These are phyloP conservation scores for Curvularia hawaiiensis DNA, from an alignment of 2,329 filamentous ascomycete species.

Conservation along the genomic window DNA sequence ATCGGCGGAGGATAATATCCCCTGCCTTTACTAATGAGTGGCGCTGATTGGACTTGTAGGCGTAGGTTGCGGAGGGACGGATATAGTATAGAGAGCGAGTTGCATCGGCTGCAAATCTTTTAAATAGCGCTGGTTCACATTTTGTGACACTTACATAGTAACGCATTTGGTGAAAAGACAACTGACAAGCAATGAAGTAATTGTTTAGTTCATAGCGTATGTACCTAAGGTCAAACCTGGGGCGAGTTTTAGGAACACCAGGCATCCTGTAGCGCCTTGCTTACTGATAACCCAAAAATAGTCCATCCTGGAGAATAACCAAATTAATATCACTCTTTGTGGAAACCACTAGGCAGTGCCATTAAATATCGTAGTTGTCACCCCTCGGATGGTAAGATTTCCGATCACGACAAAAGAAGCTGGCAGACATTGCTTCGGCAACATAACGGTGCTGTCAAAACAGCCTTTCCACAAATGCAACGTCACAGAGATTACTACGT, in stretches of 20 bases:
- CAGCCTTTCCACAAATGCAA: too few species aligned
- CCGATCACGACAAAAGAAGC: background rate
- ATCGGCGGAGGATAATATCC: background rate
- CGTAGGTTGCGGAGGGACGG: constrained; percentile 16
- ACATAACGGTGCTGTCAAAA: background rate
- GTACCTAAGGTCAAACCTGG: background rate
- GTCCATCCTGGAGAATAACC: constrained; percentile 7
- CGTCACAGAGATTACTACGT: constrained; percentile 3
- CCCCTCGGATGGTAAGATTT: background rate
- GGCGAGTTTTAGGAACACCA: background rate
- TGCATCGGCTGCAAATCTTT: constrained; percentile 1
- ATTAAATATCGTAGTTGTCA: constrained; percentile 1
- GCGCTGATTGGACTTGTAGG: constrained; percentile 7
- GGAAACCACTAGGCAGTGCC: background rate
- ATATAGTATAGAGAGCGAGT: constrained; percentile 26
- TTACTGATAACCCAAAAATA: constrained; percentile 10
- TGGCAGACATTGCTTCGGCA: background rate
- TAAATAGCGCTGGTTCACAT: constrained; percentile 15
- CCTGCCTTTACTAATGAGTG: background rate
- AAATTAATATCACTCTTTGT: background rate
- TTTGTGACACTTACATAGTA: background rate
- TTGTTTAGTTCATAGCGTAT: background rate
- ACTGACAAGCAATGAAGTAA: background rate
- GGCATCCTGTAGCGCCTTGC: background rate
- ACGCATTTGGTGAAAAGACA: background rate